Base-by-base conservation (phyloP, 202 grass and related monocot genomes). In the Schoenoplectus tabernaemontani region DNA sequence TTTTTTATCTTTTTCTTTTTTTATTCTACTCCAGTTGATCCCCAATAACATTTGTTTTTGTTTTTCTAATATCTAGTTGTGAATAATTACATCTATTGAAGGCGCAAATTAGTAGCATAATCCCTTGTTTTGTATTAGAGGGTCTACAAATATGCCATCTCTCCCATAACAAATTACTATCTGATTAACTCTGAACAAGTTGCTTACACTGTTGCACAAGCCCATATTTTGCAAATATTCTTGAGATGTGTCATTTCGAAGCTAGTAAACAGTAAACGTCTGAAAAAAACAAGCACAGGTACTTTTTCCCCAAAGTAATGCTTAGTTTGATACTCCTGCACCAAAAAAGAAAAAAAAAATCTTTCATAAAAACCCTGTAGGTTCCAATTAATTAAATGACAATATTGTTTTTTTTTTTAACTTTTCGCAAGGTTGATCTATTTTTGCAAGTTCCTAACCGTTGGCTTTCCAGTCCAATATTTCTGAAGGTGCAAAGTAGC, bases 221-320 rank as follows among this genome's bases (percentile, higher is more conserved):
- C 8, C 12, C 3, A 77, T 57, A 8, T 13, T 20, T 78, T 60
- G 75, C 30, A 59, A 57, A 24, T 41, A 61, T 78, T 23, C 4
- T 78, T 42, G 2, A 78, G 22, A 61, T 12, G 62, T 79, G 76
- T 32, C 44, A 48, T 50, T 79, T 79, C 8, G 28, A 46, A 79
- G 34, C 16, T 48, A 22, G 19, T 80, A 30, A 61, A 11, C 60
- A 5, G 62, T 36, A 32, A 80, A 63, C 7, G 33, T 80, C 11
- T 32, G 24, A 48, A 4, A 69, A 80, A 28, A 78, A 78, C n/a
- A 78, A 11, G n/a, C 24, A 17, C 60, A 12, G 42, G 15, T 53
- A 48, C 41, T n/a, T 64, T 64, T 79, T 33, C 13, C 58, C 28
- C 19, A 59, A 61, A 42, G 43, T 78, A 42, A 61, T 43, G 17